Evolutionary conservation across 805 yeast species (phyloP), one percentile per base, ranked within the genome.

Genomic region (Metschnikowia peoriensis): DNA sequence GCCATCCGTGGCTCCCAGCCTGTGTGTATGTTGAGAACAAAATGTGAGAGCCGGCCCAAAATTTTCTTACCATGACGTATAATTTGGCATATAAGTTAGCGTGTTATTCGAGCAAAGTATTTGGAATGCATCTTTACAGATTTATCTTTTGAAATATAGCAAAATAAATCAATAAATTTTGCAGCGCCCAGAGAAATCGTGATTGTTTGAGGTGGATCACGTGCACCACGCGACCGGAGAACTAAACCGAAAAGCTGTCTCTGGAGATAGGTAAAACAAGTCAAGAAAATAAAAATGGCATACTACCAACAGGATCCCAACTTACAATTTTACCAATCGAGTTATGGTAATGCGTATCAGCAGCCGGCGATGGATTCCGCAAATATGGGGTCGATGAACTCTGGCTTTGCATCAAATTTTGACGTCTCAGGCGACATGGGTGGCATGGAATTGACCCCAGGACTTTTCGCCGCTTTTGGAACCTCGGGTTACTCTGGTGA

Each of bases 401-500:
- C 65, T 7, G 67, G 67, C 0, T 75, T 73, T 46, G 76, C 73
- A 4, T 57, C 63, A 12, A 65, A 64, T 35, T 66, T 68, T 34
- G 76, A 72, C 51, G 70, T 76, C 17, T 65, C 73, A 28, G 79
- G 79, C 6, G 66, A 63, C 15, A 76, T 76, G 77, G 77, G 75
- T 11, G 61, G 61, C 14, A 71, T 79, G 54, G 75, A 76, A 49
- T 74, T 93, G 46, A 78, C 89, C 1, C 74, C 83, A 0, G 99
- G 99, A 0, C 65, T 91, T 44, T 68, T 96, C 6, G 96, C 97
- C 4, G 99, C 98, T 0, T 86, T 94, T 63, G 89, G 97, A 1
- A 88, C 97, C 0, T 77, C 87, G 0, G 99, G 99, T 0, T 94
- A 94, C 65, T 85, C 97, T 0, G 93, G 91, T n/a, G 99, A 94